Evolutionary conservation across 1,284 basidiomycete genomes (phyloP), one percentile per base, ranked within the genome.

Genomic region (Melampsora larici-populina): DNA sequence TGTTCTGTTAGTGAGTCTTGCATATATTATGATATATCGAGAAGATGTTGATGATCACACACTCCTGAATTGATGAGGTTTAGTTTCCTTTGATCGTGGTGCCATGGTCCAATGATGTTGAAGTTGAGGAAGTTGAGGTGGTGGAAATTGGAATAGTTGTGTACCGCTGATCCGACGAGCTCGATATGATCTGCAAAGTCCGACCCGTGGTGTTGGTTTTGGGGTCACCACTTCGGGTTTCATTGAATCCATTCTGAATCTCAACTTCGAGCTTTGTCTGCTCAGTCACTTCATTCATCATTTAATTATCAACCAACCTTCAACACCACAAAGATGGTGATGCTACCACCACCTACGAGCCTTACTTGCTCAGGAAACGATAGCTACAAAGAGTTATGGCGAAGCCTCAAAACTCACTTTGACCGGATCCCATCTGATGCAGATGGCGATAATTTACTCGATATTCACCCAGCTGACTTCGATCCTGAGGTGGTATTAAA

Each of bases 21-120:
- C 21, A 33, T 63, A 9, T 29, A 6, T 7, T 58, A 55, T 1
- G 15, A 55, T 55, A 36, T 43, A 29, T 21, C 17, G 9, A 55
- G 17, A 55, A 26, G 5, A 29, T 58, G 17, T 9, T 24, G 9
- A 26, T 24, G 33, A n/a, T 36, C 13, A 76, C 74, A 58, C 17
- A 76, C 74, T 76, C 33, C 66, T 68, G 46, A 69, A 76, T 43
- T 76, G 74, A 58, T 76, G 65, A 17, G 74, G 74, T 63, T 76
- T 76, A 49, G 46, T 62, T n/a, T 58, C 55, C 15, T 74, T 66
- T 31, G 72, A 65, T 31, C 72, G 63, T 26, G 72, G 46, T 74
- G 72, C 60, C 70, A 73, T 73, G 13, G 40, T 36, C 4, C 36
- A 26, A 51, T 11, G 36, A 55, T 43, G 40, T 7, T 43, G 5